Evolutionary conservation across 768 basidiomycete genomes (phyloP).

Genomic region (Jaapia argillacea): DNA sequence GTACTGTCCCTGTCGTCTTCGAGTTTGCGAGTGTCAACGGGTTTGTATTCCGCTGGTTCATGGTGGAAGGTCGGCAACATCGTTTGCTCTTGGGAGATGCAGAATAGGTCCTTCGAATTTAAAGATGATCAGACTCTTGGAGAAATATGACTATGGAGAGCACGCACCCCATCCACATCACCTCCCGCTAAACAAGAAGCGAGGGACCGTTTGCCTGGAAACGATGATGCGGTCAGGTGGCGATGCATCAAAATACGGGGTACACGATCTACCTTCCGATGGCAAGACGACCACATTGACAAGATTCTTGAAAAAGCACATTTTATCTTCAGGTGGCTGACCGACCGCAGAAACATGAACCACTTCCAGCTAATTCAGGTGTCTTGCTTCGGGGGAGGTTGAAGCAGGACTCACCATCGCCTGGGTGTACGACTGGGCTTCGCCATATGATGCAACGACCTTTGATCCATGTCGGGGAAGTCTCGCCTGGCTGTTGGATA

Average conservation of each 20-base stretch:
- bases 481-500: constrained; percentile 39
- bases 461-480: constrained; percentile 42
- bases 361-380: constrained; percentile 14
- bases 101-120: constrained; percentile 46
- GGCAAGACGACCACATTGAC: constrained; percentile 70
- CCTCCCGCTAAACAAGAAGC: constrained; percentile 67
- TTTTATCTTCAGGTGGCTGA: constrained; percentile 42
- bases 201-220: constrained; percentile 46
- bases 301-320: constrained; percentile 49
- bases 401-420: constrained; percentile 41
- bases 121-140: constrained; percentile 1
- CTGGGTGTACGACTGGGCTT: constrained; percentile 68
- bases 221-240: not conserved
- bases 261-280: constrained; percentile 37
- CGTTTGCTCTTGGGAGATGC: constrained; percentile 44
- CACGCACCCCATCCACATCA: constrained; percentile 77
- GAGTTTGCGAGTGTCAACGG: constrained; percentile 26
- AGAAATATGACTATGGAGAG: not conserved
- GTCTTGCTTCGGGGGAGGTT: not conserved
- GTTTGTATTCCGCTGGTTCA: constrained; percentile 41
- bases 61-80: constrained; percentile 44
- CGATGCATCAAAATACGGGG: too few relatives aligned
- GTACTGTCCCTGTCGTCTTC: constrained; percentile 29
- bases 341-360: constrained; percentile 67
- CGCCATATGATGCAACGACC: constrained; percentile 57